Percentiles rank a stretch among this genome's conserved stretches.
These are phyloP conservation scores for Lactarius akahatsu DNA, from an alignment of 768 basidiomycete genomes.

Conservation along the genomic window DNA sequence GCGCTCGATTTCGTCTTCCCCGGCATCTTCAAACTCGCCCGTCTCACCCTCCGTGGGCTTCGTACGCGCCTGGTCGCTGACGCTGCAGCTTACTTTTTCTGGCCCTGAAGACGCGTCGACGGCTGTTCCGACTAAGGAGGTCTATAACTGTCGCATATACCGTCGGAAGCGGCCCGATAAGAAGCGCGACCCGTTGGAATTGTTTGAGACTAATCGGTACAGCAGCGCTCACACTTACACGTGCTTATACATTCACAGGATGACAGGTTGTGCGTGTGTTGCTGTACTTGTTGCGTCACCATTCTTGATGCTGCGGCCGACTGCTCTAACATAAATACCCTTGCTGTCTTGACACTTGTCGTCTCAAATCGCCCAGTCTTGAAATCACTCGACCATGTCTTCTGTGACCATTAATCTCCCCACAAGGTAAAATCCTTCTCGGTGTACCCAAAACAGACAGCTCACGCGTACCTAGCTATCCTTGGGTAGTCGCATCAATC, in stretches of 20 bases:
- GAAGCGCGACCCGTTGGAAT: neutral
- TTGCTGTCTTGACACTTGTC: neutral
- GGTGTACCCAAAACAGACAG: neutral
- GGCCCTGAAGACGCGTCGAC: constrained; percentile 45
- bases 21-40: constrained; percentile 97
- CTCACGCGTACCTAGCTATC: constrained; percentile 17
- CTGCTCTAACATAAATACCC: neutral
- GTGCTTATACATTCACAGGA: no score
- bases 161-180: neutral
- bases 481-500: constrained; percentile 57
- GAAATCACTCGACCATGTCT: constrained; percentile 4
- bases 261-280: no score
- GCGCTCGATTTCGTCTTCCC: constrained; percentile 95
- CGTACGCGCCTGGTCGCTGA: constrained; percentile 43
- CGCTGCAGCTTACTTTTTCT: constrained; percentile 46
- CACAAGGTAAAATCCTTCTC: constrained; percentile 18
- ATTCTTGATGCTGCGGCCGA: neutral
- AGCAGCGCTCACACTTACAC: no score
- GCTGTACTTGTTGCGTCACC: neutral
- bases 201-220: neutral
- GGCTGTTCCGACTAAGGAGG: constrained; percentile 40
- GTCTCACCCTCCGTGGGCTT: constrained; percentile 56
- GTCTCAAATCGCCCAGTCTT: neutral
- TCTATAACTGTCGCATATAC: neutral
- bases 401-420: constrained; percentile 24